Evolutionary conservation across 2,329 filamentous ascomycete genomes (phyloP).

Genomic region (Microsporum canis): DNA sequence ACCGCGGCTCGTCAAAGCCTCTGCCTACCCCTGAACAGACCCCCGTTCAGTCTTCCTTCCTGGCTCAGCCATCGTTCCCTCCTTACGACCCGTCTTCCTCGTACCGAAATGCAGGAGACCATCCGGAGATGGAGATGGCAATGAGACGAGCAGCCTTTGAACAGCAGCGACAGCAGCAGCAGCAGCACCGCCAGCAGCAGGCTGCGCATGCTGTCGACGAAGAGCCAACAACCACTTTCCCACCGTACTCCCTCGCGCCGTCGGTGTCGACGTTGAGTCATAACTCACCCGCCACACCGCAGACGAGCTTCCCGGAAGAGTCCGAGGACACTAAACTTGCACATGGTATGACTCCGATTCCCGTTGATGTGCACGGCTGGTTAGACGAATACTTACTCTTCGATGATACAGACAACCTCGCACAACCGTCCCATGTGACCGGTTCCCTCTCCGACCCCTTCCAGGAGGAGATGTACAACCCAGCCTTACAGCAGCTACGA

Average conservation of each 20-base stretch:
- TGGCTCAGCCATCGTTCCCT: constrained; percentile 34
- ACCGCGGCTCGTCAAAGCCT: constrained; percentile 37
- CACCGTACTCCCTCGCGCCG: constrained; percentile 41
- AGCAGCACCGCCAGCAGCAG: constrained; percentile 30
- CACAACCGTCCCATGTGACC: constrained; percentile 35
- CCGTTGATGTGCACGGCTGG: constrained; percentile 39
- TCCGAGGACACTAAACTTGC: constrained; percentile 32
- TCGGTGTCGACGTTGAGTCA: constrained; percentile 51
- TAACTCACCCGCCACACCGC: constrained; percentile 52
- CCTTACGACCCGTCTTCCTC: constrained; percentile 34
- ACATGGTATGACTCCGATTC: constrained; percentile 39
- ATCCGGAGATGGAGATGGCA: constrained; percentile 44
- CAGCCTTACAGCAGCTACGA: constrained; percentile 27
- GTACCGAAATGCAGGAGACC: constrained; percentile 33
- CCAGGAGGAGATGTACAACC: constrained; percentile 71
- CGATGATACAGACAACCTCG: constrained; percentile 43
- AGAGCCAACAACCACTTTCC: constrained; percentile 34
- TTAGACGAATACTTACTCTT: constrained; percentile 58
- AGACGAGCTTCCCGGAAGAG: constrained; percentile 43
- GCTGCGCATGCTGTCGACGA: constrained; percentile 33
- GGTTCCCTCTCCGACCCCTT: constrained; percentile 71
- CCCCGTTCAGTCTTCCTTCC: constrained; percentile 42
- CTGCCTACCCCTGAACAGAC: constrained; percentile 46
- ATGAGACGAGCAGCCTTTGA: constrained; percentile 50
- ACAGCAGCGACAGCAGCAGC: constrained; percentile 25